These are phyloP conservation scores for Plasmodium blacklocki DNA, from an alignment of 169 alveolate genomes.

Conservation along the genomic window DNA sequence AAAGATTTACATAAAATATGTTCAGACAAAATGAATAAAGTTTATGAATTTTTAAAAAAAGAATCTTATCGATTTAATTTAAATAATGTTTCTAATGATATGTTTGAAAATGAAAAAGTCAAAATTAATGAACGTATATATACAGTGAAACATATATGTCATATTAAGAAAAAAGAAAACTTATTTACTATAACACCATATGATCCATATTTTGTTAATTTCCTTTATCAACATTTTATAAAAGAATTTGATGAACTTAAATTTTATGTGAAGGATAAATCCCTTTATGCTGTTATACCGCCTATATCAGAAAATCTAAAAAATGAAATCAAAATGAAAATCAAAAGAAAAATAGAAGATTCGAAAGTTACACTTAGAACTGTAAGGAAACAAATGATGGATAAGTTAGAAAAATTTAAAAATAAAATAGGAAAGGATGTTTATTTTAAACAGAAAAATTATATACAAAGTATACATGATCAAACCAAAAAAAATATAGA, in stretches of 20 bases:
- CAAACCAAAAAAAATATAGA: constrained; percentile 49
- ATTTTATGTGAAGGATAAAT: constrained; percentile 53
- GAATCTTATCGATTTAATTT: constrained; percentile 68
- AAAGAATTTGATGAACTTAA: constrained; percentile 42
- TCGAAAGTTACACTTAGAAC: constrained; percentile 39
- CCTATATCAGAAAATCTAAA: constrained; percentile 62
- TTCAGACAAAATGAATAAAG: constrained; percentile 44
- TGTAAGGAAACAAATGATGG: constrained; percentile 42
- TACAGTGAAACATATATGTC: constrained; percentile 47
- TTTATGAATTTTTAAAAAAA: constrained; percentile 29
- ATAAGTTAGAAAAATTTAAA: constrained; percentile 33
- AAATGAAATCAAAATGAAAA: constrained; percentile 55
- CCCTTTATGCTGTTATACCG: constrained; percentile 49
- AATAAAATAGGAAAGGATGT: constrained; percentile 48
- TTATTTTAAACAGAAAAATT: constrained; percentile 29
- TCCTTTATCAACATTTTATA: constrained; percentile 40
- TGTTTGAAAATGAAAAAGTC: constrained; percentile 57
- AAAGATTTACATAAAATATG: constrained; percentile 8
- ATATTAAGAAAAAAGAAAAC: constrained; percentile 43
- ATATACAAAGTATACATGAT: constrained; percentile 66
- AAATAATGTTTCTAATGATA: constrained; percentile 34
- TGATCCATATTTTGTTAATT: constrained; percentile 62
- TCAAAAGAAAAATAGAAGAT: constrained; percentile 45
- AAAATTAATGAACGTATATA: constrained; percentile 39
- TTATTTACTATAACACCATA: constrained; percentile 52